Evolutionary conservation across 257 asterid species (phyloP).

Genomic region (Nicotiana noctiflora): DNA sequence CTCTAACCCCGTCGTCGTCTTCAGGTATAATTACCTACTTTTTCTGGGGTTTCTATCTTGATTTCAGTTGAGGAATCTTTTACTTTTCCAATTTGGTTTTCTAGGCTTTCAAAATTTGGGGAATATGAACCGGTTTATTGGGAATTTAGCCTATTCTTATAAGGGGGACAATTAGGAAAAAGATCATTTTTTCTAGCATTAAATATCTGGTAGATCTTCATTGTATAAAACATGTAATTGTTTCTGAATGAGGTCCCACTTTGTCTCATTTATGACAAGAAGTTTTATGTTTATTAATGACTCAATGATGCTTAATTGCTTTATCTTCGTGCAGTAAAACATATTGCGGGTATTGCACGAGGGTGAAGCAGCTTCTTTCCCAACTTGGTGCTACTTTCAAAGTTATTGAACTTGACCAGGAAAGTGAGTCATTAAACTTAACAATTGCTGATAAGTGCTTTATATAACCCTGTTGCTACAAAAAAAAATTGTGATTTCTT

Average conservation of each 20-base stretch:
- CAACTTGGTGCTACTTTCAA: slow-evolving; percentile 49
- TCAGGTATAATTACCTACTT: slow-evolving; percentile 35
- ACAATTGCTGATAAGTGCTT: neutral
- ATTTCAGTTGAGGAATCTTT: neutral
- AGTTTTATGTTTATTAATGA: neutral
- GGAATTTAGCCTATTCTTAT: neutral
- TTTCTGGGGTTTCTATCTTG: neutral
- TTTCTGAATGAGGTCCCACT: neutral
- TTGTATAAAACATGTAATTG: neutral
- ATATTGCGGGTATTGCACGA: slow-evolving; percentile 55
- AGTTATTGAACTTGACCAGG: slow-evolving; percentile 63
- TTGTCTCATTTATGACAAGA: neutral
- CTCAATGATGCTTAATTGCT: neutral
- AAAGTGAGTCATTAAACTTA: slow-evolving; percentile 41
- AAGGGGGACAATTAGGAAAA: no score
- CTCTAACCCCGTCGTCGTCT: slow-evolving; percentile 62
- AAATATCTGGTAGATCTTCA: neutral
- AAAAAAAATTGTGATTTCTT: neutral
- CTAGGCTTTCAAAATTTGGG: neutral
- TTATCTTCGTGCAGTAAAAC: slow-evolving; percentile 47
- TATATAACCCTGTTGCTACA: neutral
- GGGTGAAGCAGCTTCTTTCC: slow-evolving; percentile 60
- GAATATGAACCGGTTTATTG: neutral
- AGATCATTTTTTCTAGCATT: neutral
- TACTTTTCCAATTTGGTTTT: neutral